Percentiles rank a stretch among this genome's conserved stretches.
These are phyloP conservation scores for Russula sp. DNA, from an alignment of 768 basidiomycete genomes.

Conservation along the genomic window DNA sequence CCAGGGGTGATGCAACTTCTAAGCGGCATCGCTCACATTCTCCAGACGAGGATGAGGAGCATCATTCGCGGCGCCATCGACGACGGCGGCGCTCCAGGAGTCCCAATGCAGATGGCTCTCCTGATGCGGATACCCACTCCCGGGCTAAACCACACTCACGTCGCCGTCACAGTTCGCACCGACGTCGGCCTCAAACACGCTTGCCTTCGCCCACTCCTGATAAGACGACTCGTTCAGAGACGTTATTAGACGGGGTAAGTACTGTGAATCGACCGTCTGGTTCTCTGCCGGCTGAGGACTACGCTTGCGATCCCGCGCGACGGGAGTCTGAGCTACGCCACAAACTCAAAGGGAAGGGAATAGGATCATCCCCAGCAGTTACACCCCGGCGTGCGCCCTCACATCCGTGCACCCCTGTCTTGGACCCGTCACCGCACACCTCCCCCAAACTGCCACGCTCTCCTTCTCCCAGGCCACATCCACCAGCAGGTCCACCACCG, in stretches of 20 bases:
- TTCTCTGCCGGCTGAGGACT: conserved; percentile 22
- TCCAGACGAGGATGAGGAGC: conserved; percentile 1
- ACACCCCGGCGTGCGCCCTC: not conserved
- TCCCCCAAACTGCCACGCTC: conserved; percentile 2
- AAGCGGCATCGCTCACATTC: conserved; percentile 13
- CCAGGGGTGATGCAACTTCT: not conserved
- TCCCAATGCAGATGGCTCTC: not conserved
- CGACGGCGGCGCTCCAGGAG: conserved; percentile 5
- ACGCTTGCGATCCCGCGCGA: conserved; percentile 22
- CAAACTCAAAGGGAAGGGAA: conserved; percentile 28
- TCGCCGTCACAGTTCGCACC: not conserved
- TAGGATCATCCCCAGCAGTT: not conserved
- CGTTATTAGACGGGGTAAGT: conserved; percentile 11
- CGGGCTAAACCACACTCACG: conserved; percentile 3
- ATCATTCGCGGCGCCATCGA: not conserved
- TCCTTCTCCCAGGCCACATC: conserved; percentile 9
- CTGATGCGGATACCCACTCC: not conserved
- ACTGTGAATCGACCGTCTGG: not conserved
- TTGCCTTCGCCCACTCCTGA: conserved; percentile 25
- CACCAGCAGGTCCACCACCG: conserved; percentile 31
- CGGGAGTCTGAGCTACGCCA: conserved; percentile 32
- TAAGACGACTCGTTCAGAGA: conserved; percentile 24
- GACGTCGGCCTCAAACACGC: conserved; percentile 17
- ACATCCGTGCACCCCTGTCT: conserved; percentile 1
- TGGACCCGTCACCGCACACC: not conserved